phyloP scores from a whole-genome alignment of 2,329 filamentous ascomycete species.

The Colletotrichum sublineola region DNA sequence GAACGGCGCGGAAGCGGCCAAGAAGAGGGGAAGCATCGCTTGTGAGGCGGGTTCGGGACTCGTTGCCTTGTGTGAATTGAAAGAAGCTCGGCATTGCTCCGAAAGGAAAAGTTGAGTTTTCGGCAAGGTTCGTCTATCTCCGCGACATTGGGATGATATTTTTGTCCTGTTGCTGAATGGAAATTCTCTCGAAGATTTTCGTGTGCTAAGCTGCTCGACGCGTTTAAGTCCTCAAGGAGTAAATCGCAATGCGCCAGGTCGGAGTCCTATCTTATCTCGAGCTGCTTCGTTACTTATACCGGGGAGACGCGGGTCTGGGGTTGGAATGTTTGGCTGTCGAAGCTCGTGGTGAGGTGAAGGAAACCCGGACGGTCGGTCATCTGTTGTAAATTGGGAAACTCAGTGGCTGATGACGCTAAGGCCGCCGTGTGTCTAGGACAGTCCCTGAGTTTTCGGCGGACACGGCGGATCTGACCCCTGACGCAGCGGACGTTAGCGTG shows the following conservation, averaged over 20 bases:
- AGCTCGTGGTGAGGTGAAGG: conserved; percentile 28
- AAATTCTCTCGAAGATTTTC: not conserved
- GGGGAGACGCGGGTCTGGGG: conserved; percentile 15
- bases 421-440: conserved; percentile 29
- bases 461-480: conserved; percentile 30
- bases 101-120: conserved; percentile 19
- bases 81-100: conserved; percentile 73
- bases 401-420: conserved; percentile 33
- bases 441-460: conserved; percentile 38
- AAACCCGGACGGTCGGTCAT: conserved; percentile 25
- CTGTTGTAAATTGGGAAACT: conserved; percentile 36
- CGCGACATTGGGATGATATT: conserved; percentile 32
- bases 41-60: conserved; percentile 65
- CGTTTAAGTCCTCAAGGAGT: not conserved
- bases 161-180: conserved; percentile 20
- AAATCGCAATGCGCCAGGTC: not conserved
- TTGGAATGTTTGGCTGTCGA: conserved; percentile 29
- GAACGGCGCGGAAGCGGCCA: conserved; percentile 75
- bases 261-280: not conserved
- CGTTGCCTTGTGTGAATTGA: conserved; percentile 75
- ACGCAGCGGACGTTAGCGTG: conserved; percentile 24
- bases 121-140: conserved; percentile 17
- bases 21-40: conserved; percentile 71
- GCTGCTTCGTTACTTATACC: conserved; percentile 14
- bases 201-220: not conserved